These are phyloP conservation scores for Juglanconis juglandina DNA, from an alignment of 2,329 filamentous ascomycete genomes.

Conservation along the genomic window DNA sequence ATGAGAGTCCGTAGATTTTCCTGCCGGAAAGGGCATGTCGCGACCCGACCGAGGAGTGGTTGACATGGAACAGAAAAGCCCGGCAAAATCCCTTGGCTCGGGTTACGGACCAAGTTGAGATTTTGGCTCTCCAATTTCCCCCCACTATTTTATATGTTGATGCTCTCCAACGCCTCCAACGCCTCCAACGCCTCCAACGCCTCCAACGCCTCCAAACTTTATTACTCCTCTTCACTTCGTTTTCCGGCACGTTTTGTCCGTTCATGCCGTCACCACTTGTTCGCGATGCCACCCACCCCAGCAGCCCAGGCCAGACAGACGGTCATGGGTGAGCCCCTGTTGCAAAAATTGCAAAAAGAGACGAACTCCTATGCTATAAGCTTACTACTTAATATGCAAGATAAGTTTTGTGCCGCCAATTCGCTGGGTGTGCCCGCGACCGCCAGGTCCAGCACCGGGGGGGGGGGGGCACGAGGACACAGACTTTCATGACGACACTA, in stretches of 20 bases:
- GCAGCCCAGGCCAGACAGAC: no score
- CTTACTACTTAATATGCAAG: not conserved
- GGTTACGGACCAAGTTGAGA: no score
- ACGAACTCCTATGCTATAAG: not conserved
- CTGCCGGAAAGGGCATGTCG: no score
- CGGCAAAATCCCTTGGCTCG: no score
- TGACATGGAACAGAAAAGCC: no score
- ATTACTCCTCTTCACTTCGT: no score
- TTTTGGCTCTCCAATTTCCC: not conserved
- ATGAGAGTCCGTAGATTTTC: no score
- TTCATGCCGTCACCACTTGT: no score
- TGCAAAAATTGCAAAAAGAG: not conserved
- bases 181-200: not conserved
- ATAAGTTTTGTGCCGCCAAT: slow-evolving; percentile 4
- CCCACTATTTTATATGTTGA: not conserved
- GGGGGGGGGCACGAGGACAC: not conserved
- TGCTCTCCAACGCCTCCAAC: not conserved
- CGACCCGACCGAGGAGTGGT: no score
- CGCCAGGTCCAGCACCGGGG: not conserved
- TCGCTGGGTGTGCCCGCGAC: not conserved
- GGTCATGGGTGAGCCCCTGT: not conserved
- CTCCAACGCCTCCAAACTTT: not conserved
- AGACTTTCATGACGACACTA: slow-evolving; percentile 1
- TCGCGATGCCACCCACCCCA: no score
- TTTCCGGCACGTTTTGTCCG: no score